These are phyloP conservation scores for Penicillium sp. DNA, from an alignment of 2,329 filamentous ascomycete species.

Conservation along the genomic window DNA sequence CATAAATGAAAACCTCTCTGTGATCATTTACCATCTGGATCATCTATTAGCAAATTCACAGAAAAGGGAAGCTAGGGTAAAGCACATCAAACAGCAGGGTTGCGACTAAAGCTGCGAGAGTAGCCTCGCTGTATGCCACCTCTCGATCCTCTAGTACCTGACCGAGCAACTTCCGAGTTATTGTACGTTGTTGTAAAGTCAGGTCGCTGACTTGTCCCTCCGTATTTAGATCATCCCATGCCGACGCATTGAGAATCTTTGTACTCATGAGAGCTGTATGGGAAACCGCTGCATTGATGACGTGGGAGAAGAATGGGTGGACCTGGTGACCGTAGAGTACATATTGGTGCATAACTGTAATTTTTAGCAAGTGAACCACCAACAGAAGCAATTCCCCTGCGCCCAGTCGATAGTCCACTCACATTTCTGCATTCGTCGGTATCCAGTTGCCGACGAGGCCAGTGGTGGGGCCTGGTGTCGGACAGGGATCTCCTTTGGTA, in stretches of 20 bases:
- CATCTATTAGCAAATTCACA: background rate
- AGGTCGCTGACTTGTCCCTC: slow-evolving; percentile 16
- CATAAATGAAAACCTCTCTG: slow-evolving; percentile 10
- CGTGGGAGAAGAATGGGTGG: slow-evolving; percentile 22
- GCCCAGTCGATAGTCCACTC: background rate
- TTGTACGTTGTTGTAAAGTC: slow-evolving; percentile 19
- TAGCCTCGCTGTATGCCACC: slow-evolving; percentile 2
- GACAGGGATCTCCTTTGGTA: slow-evolving; percentile 2
- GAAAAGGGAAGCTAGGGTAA: background rate
- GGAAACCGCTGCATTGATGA: slow-evolving; percentile 12
- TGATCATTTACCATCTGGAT: slow-evolving; percentile 20
- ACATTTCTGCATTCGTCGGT: slow-evolving; percentile 19
- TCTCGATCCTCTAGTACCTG: slow-evolving; percentile 9
- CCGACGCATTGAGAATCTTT: slow-evolving; percentile 25
- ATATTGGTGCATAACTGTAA: slow-evolving; percentile 23
- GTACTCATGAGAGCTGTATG: slow-evolving; percentile 24
- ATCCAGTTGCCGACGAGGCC: slow-evolving; percentile 15
- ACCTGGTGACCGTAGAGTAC: slow-evolving; percentile 15
- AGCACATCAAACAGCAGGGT: slow-evolving; percentile 10
- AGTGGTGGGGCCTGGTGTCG: slow-evolving; percentile 9
- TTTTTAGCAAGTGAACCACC: background rate
- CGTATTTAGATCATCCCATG: slow-evolving; percentile 25
- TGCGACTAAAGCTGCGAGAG: slow-evolving; percentile 10
- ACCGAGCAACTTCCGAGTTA: slow-evolving; percentile 16
- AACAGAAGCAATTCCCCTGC: no score